Conservation (phyloP, 768 basidiomycete species). For the Russula sp. region DNA sequence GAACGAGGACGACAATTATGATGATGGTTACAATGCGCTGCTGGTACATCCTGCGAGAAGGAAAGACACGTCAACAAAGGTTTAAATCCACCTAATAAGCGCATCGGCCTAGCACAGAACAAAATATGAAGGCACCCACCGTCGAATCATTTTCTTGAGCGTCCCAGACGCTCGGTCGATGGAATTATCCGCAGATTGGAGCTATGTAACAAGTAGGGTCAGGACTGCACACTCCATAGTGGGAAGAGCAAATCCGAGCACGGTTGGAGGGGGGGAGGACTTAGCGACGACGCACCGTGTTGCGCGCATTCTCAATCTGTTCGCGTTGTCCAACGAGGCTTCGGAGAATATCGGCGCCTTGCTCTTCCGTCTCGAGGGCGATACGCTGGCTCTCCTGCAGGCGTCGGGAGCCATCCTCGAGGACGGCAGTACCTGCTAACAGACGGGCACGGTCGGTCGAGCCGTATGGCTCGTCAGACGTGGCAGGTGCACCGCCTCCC, state of each 20-base stretch:
- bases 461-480: constrained; percentile 76
- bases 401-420: constrained; percentile 81
- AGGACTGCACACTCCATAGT: neutral
- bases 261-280: neutral
- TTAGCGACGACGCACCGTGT: constrained; percentile 53
- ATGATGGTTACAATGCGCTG: constrained; percentile 83
- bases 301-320: constrained; percentile 88
- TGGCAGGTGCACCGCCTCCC: constrained; percentile 33
- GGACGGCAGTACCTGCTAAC: constrained; percentile 65
- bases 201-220: constrained; percentile 37
- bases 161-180: constrained; percentile 91
- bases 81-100: constrained; percentile 27
- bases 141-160: constrained; percentile 90
- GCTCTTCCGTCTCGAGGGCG: constrained; percentile 93
- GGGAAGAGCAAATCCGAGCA: neutral
- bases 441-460: constrained; percentile 73
- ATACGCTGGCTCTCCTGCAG: constrained; percentile 88
- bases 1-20: constrained; percentile 78
- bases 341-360: constrained; percentile 87
- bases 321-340: constrained; percentile 85
- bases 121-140: constrained; percentile 47
- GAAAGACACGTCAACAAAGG: constrained; percentile 17
- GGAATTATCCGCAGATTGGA: constrained; percentile 78
- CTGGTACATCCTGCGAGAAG: constrained; percentile 84
- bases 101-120: constrained; percentile 17